Conservation (phyloP, 2,329 filamentous ascomycete species). For the Fusarium xylarioides region DNA sequence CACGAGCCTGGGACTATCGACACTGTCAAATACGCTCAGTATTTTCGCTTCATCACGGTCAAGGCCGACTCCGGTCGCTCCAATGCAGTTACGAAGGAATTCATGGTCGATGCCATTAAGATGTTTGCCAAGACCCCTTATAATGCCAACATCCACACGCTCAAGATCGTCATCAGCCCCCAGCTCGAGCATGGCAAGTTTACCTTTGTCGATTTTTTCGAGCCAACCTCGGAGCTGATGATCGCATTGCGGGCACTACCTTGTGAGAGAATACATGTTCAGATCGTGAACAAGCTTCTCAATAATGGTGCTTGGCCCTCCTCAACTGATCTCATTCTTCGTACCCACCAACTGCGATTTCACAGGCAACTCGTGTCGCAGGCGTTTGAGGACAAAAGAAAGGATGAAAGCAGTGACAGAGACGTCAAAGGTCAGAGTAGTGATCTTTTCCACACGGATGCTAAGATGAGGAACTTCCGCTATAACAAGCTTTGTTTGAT, state of each 20-base stretch:
- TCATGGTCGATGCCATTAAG: constrained; percentile 50
- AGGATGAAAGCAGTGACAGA: not conserved
- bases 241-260: constrained; percentile 46
- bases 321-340: constrained; percentile 10
- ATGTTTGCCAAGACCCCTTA: constrained; percentile 44
- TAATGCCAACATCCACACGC: constrained; percentile 49
- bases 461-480: constrained; percentile 4
- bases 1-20: constrained; percentile 43
- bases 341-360: constrained; percentile 26
- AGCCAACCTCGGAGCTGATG: constrained; percentile 40
- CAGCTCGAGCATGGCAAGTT: constrained; percentile 29
- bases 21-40: constrained; percentile 47
- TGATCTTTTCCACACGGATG: not conserved
- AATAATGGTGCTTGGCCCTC: not conserved
- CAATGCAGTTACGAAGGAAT: constrained; percentile 24
- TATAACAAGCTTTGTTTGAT: not conserved
- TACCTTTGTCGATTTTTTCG: constrained; percentile 52
- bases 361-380: constrained; percentile 5
- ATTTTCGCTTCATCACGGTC: constrained; percentile 55
- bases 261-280: constrained; percentile 49
- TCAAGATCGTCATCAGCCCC: constrained; percentile 55
- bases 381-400: not conserved
- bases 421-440: not conserved
- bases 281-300: constrained; percentile 44
- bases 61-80: constrained; percentile 55